Conservation (phyloP, 2,329 filamentous ascomycete genomes). For the Diaporthe sp. region DNA sequence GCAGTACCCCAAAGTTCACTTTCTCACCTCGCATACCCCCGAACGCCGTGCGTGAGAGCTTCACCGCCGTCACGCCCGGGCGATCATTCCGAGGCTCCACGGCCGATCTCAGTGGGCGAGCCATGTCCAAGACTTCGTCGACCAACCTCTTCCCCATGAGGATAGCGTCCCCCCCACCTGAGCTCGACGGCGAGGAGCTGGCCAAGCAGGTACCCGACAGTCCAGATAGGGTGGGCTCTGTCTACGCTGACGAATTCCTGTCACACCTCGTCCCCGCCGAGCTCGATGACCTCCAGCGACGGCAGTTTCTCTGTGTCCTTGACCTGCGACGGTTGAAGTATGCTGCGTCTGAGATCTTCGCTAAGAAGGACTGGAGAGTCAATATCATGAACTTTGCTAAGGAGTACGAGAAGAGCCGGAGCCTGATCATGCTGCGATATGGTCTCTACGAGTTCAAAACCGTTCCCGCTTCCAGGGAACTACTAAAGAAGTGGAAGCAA, state of each 20-base stretch:
- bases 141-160: constrained; percentile 70
- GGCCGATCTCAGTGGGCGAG: constrained; percentile 61
- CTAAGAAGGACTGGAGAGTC: constrained; percentile 72
- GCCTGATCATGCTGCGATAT: constrained; percentile 71
- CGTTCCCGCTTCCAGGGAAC: constrained; percentile 68
- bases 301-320: constrained; percentile 74
- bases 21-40: constrained; percentile 62
- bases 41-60: constrained; percentile 61
- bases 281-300: constrained; percentile 69
- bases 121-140: constrained; percentile 62
- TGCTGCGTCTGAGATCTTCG: constrained; percentile 71
- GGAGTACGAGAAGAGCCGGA: constrained; percentile 74
- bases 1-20: constrained; percentile 44
- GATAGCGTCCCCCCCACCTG: constrained; percentile 68
- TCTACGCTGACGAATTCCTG: constrained; percentile 72
- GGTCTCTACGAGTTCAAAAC: constrained; percentile 74
- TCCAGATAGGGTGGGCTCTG: constrained; percentile 63
- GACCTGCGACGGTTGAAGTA: constrained; percentile 73
- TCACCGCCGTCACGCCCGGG: constrained; percentile 60
- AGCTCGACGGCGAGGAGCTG: constrained; percentile 67
- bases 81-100: constrained; percentile 58
- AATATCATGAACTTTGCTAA: constrained; percentile 74
- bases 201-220: constrained; percentile 66
- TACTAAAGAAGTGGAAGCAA: constrained; percentile 69
- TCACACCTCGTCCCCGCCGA: constrained; percentile 68